Conservation (phyloP, 257 asterid genomes). For the Knoxia roxburghii region DNA sequence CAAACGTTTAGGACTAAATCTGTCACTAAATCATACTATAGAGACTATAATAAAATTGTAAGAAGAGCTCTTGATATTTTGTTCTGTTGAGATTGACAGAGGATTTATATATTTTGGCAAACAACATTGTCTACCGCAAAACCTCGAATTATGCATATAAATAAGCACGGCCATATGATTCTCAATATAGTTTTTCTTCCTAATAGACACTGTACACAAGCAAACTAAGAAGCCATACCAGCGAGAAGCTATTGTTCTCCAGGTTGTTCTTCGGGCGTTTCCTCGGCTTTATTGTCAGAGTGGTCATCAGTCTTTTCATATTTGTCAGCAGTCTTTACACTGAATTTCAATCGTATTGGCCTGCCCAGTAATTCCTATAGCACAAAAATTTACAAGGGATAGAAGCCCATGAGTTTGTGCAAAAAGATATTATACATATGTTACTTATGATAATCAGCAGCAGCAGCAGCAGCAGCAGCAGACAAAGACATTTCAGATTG, state of each 20-base stretch:
- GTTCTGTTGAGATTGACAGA: too few relatives aligned
- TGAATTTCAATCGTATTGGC: slow-evolving; percentile 53
- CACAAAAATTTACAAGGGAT: background rate
- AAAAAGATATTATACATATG: background rate
- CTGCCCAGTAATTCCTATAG: slow-evolving; percentile 77
- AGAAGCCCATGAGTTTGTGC: background rate
- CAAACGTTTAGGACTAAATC: too few relatives aligned
- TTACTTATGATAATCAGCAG: background rate
- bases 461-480: too few relatives aligned
- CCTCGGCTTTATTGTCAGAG: slow-evolving; percentile 33
- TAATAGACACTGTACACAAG: slow-evolving; percentile 7
- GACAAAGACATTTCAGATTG: background rate
- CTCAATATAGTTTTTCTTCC: too few relatives aligned
- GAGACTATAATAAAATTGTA: too few relatives aligned
- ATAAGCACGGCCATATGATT: too few relatives aligned
- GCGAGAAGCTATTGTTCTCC: slow-evolving; percentile 24
- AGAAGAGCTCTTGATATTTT: too few relatives aligned
- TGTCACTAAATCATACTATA: too few relatives aligned
- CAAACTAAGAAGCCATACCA: background rate
- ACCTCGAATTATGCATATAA: too few relatives aligned
- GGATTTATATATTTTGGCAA: too few relatives aligned
- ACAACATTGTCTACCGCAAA: too few relatives aligned
- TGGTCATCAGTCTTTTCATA: slow-evolving; percentile 18
- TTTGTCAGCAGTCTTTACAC: too few relatives aligned
- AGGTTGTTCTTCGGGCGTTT: slow-evolving; percentile 21